A percentile compares a stretch with the other conserved stretches of the same genome.
phyloP scores from a whole-genome alignment of 163 green algal genomes.

The Scenedesmus sp. region DNA sequence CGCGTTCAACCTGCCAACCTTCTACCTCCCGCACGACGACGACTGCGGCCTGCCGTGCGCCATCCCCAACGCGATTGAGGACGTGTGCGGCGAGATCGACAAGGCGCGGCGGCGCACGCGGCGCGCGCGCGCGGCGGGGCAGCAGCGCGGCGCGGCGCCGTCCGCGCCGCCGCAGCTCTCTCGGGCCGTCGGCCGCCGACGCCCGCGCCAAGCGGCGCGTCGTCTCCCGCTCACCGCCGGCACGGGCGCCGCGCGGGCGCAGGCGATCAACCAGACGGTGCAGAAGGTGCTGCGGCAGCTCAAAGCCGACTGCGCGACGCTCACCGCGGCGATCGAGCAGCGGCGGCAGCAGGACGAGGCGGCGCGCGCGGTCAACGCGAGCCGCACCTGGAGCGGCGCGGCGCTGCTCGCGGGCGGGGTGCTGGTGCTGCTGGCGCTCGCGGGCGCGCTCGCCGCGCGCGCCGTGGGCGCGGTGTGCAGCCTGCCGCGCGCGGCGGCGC shows the following conservation, averaged over 20 bases:
- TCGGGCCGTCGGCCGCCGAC: too few relatives aligned
- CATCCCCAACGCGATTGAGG: conserved; percentile 80
- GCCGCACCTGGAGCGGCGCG: background rate
- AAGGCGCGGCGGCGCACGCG: too few relatives aligned
- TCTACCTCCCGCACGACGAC: conserved; percentile 75
- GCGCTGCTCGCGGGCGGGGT: conserved; percentile 3
- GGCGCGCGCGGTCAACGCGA: conserved; percentile 27
- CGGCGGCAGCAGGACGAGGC: conserved; percentile 25
- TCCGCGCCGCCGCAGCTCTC: too few relatives aligned
- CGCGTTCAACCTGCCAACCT: conserved; percentile 79
- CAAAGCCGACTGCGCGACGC: conserved; percentile 62
- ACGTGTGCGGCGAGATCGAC: conserved; percentile 75
- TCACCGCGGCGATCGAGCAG: conserved; percentile 49
- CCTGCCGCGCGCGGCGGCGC: background rate
- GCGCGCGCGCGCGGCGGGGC: too few relatives aligned
- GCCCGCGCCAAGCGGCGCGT: too few relatives aligned
- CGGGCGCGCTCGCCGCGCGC: background rate
- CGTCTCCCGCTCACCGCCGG: too few relatives aligned
- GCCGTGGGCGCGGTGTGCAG: conserved; percentile 28
- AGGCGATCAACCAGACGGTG: conserved; percentile 73
- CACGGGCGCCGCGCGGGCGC: too few relatives aligned
- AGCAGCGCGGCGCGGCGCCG: too few relatives aligned
- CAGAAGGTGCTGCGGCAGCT: conserved; percentile 73
- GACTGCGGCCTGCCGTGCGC: conserved; percentile 39
- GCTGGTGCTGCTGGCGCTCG: conserved; percentile 17